A percentile compares a stretch with the other conserved stretches of the same genome.
phyloP scores from a whole-genome alignment of 306 rosid species.

The Castanea mollissima region DNA sequence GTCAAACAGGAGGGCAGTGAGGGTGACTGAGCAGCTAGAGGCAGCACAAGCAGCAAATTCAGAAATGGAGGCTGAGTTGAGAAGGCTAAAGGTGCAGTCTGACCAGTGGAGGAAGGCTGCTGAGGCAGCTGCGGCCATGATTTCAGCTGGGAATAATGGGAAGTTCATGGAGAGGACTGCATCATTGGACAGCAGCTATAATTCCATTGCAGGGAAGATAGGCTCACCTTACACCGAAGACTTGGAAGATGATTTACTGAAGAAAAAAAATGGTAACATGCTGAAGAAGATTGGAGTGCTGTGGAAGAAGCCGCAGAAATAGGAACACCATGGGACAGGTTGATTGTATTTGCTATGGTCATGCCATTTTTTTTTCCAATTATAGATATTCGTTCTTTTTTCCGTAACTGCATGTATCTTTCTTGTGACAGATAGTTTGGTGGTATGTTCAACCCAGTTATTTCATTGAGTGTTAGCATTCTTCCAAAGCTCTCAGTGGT shows the following conservation, averaged over 20 bases:
- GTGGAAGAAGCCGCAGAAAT: constrained; percentile 96
- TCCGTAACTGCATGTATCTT: background rate
- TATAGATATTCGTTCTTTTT: background rate
- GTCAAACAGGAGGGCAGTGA: constrained; percentile 56
- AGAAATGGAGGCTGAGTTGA: constrained; percentile 79
- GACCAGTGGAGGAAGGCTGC: constrained; percentile 99
- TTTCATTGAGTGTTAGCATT: constrained; percentile 6
- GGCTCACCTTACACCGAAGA: constrained; percentile 62
- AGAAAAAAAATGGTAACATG: constrained; percentile 94
- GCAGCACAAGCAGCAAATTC: constrained; percentile 66
- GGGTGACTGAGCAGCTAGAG: constrained; percentile 77
- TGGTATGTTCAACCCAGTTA: background rate
- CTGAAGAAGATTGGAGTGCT: constrained; percentile 92
- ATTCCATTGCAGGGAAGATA: constrained; percentile 39
- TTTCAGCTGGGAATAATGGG: constrained; percentile 77
- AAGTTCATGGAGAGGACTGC: constrained; percentile 70
- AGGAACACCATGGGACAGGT: constrained; percentile 18
- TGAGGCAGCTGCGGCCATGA: constrained; percentile 94
- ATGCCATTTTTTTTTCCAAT: constrained; percentile 7
- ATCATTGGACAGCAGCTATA: constrained; percentile 68
- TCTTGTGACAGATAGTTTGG: background rate
- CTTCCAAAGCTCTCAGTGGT: background rate
- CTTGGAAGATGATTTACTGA: constrained; percentile 69
- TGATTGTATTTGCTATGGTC: constrained; percentile 12
- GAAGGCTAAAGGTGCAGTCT: constrained; percentile 83